Percentiles rank a stretch among this genome's conserved stretches.
These are phyloP conservation scores for Brassica juncea DNA, from an alignment of 345 rosid genomes.

Conservation along the genomic window DNA sequence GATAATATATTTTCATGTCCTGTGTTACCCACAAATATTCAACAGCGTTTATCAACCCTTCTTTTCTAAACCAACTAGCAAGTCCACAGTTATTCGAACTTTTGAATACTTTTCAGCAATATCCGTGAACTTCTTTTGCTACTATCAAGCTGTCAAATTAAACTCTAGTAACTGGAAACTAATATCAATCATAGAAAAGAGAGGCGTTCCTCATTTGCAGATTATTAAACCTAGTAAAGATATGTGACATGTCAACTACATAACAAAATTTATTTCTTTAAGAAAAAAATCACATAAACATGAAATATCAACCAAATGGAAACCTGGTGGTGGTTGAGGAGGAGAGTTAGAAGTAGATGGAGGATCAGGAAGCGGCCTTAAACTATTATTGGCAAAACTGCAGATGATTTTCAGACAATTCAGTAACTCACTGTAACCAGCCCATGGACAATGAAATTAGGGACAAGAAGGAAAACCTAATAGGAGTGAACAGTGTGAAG, in stretches of 20 bases:
- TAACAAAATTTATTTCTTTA: background rate
- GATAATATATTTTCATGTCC: background rate
- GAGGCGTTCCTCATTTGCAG: background rate
- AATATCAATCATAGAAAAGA: background rate
- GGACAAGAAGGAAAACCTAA: slow-evolving; percentile 55
- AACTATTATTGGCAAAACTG: slow-evolving; percentile 59
- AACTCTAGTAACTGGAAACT: background rate
- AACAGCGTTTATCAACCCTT: background rate
- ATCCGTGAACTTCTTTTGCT: background rate
- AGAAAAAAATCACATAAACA: background rate
- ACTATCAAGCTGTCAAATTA: slow-evolving; percentile 3
- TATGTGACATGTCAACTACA: background rate
- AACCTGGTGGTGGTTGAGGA: slow-evolving; percentile 49
- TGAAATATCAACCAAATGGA: slow-evolving; percentile 24
- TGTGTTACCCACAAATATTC: background rate
- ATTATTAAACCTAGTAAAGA: background rate
- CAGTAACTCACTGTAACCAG: slow-evolving; percentile 22
- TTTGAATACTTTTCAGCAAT: background rate
- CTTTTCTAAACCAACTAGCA: slow-evolving; percentile 10
- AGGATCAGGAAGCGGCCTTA: slow-evolving; percentile 39
- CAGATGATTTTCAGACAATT: slow-evolving; percentile 35
- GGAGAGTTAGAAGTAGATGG: slow-evolving; percentile 69
- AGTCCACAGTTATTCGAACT: background rate
- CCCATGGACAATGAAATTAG: slow-evolving; percentile 12
- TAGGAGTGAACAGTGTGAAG: slow-evolving; percentile 69